These are phyloP conservation scores for Scedosporium aurantiacum DNA, from an alignment of 2,329 filamentous ascomycete species.

Conservation along the genomic window DNA sequence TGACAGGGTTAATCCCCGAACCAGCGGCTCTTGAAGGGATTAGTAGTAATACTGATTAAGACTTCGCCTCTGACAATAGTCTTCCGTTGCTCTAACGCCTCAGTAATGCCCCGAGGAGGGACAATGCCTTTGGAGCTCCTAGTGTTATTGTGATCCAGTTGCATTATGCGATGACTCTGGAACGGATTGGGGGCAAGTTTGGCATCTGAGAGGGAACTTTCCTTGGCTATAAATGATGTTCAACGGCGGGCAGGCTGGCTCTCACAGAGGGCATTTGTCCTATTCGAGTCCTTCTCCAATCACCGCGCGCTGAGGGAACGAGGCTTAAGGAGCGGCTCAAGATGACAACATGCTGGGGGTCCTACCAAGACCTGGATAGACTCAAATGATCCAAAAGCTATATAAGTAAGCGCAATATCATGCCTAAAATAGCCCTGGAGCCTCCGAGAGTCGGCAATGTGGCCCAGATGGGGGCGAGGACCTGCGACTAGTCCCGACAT, in stretches of 20 bases:
- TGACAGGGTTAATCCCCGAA: no score
- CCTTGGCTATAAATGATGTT: neutral
- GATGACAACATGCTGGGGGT: neutral
- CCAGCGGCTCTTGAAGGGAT: no score
- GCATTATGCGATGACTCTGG: no score
- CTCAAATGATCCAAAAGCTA: neutral
- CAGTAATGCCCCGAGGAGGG: no score
- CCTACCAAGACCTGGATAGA: neutral
- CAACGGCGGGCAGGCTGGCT: neutral
- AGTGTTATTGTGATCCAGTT: no score
- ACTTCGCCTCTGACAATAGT: no score
- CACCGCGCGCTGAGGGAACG: neutral
- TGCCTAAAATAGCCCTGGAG: neutral
- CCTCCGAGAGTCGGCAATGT: neutral
- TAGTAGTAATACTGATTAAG: no score
- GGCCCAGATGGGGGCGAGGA: neutral
- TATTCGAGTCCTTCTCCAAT: neutral
- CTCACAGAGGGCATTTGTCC: neutral
- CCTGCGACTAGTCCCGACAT: no score
- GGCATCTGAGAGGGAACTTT: neutral
- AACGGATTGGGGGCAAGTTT: no score
- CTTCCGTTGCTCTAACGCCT: no score
- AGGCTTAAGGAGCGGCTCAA: neutral
- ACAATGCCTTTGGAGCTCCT: no score
- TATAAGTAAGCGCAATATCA: neutral